Evolutionary conservation across 2,329 filamentous ascomycete genomes (phyloP).

Genomic region (Exserohilum rostratum): DNA sequence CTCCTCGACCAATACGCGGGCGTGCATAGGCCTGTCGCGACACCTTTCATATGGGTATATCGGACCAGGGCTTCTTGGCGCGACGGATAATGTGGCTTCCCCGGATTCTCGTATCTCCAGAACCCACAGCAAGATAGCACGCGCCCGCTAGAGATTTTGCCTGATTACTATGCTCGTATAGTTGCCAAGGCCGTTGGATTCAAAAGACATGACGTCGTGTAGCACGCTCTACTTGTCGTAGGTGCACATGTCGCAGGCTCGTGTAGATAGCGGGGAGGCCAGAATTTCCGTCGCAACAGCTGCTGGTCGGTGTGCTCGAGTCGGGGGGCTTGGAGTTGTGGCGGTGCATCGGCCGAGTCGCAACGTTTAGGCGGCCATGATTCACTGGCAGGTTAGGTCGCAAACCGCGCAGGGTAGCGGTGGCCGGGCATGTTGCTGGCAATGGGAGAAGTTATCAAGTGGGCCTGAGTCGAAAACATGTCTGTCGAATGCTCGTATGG

Average conservation of each 20-base stretch:
- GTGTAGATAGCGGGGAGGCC: neutral
- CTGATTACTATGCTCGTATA: slow-evolving; percentile 21
- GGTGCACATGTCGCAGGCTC: neutral
- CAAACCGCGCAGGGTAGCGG: too few species aligned
- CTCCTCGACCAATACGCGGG: slow-evolving; percentile 1
- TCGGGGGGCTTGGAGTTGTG: neutral
- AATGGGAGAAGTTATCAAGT: neutral
- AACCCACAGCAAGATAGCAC: slow-evolving; percentile 3
- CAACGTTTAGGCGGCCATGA: neutral
- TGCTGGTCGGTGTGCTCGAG: neutral
- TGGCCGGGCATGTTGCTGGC: too few species aligned
- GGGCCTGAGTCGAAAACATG: too few species aligned
- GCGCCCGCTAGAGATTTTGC: slow-evolving; percentile 14
- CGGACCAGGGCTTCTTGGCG: slow-evolving; percentile 15
- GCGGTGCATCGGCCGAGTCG: neutral
- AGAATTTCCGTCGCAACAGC: neutral
- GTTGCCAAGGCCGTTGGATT: neutral
- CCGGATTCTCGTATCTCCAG: neutral
- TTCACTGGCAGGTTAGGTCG: too few species aligned
- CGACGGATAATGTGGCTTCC: slow-evolving; percentile 18
- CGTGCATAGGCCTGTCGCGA: neutral
- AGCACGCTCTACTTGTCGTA: neutral
- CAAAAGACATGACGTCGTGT: slow-evolving; percentile 1
- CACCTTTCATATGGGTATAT: slow-evolving; percentile 21
- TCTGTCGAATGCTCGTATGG: too few species aligned